phyloP scores from a whole-genome alignment of 176 grass and related monocot species.

The Olyra latifolia region DNA sequence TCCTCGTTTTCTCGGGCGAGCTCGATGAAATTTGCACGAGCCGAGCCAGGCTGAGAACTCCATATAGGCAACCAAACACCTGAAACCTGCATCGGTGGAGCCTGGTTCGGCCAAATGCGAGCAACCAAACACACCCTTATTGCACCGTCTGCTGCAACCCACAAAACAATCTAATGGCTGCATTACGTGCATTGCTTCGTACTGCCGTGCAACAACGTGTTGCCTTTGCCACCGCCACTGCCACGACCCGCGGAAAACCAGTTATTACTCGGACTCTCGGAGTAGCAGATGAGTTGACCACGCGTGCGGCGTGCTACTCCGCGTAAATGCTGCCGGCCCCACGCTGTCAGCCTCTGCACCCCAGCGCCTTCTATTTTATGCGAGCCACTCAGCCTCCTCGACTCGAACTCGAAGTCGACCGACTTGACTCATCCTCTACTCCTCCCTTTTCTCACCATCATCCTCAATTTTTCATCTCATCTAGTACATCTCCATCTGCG shows the following conservation, averaged over 20 bases:
- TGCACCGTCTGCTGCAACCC: no score
- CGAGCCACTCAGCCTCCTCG: not conserved
- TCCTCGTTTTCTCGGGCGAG: no score
- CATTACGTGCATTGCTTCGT: not conserved
- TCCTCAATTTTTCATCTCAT: not conserved
- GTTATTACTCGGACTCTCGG: no score
- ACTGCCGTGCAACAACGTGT: not conserved
- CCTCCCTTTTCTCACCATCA: not conserved
- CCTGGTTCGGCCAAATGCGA: no score
- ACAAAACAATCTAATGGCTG: not conserved
- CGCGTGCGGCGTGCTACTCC: not conserved
- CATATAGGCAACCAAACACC: no score
- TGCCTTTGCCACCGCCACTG: not conserved
- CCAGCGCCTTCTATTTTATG: constrained; percentile 9
- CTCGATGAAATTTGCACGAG: no score
- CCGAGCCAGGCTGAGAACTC: no score
- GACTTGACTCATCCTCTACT: not conserved
- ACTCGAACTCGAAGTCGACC: not conserved
- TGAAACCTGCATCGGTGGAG: no score
- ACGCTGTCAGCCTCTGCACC: constrained; percentile 21
- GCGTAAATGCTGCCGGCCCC: constrained; percentile 1
- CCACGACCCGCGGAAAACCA: not conserved
- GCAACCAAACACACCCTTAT: no score
- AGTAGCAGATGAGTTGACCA: constrained; percentile 15
- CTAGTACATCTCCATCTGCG: not conserved